Base-by-base conservation (phyloP, 2,329 filamentous ascomycete species). In the Arachnopeziza araneosa region DNA sequence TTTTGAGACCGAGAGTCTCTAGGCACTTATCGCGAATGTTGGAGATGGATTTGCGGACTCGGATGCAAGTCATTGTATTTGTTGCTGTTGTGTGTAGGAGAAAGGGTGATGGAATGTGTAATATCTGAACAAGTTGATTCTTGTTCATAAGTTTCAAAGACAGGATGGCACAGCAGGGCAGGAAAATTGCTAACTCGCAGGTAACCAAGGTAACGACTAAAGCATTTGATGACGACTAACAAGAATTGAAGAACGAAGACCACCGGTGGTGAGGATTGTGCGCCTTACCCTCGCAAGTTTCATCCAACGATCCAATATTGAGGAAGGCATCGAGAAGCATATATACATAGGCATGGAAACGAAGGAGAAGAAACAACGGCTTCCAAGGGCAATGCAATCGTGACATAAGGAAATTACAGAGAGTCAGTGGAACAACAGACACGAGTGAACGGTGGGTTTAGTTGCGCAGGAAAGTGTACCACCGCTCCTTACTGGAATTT, bases 11-110 rank as follows among this genome's bases (percentile, higher is more conserved):
- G 17, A 79, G 67, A n/a, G 77, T 72, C 36, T 80, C 77, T 50
- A 81, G 70, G 30, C 78, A 80, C 24, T 74, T 71, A 67, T 74
- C 76, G 53, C 80, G 69, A 60, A 75, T 75, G 64, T 75, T 76
- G 69, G 81, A 72, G 68, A 78, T 75, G 66, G 73, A 67, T 68
- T 74, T 75, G 61, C 54, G 60, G 23, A 61, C 30, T 58, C 62
- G 52, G 48, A 59, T 24, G 26, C 56, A 59, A 30, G 54, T 32
- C 56, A 61, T 30, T 32, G 24, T 50, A 30, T 56, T 48, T 58
- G 26, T 60, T n/a, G 9, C n/a, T 30, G 9, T 24, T 54, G 4
- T 14, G 12, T 44, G 2, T 44, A 44, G 36, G 17, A 44, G 10
- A 19, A 44, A 44, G 17, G 17, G 12, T 44, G 17, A 44, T 44